Conservation (phyloP, 768 basidiomycete species). For the Suillus alpinus region DNA sequence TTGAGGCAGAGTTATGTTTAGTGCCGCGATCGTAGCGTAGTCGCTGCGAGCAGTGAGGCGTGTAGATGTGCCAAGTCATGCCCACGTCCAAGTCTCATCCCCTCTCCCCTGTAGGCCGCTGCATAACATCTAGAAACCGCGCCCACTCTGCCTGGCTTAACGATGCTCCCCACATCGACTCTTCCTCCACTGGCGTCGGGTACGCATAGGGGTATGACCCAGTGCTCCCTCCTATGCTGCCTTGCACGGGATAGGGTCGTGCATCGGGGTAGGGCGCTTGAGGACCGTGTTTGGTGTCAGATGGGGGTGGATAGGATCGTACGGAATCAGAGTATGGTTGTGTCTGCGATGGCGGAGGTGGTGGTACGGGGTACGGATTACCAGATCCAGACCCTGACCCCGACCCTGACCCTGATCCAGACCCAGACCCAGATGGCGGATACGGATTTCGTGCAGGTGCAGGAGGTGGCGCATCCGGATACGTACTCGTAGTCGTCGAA, state of each 20-base stretch:
- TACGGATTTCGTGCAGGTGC: constrained; percentile 24
- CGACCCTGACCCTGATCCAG: constrained; percentile 15
- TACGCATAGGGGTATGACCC: constrained; percentile 32
- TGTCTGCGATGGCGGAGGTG: constrained; percentile 7
- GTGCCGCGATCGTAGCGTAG: background rate
- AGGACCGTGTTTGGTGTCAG: background rate
- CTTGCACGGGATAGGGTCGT: background rate
- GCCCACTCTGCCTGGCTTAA: constrained; percentile 78
- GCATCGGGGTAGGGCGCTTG: background rate
- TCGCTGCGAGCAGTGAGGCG: background rate
- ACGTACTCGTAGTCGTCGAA: background rate
- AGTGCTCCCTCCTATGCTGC: background rate
- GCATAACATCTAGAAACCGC: constrained; percentile 62
- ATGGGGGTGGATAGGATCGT: background rate
- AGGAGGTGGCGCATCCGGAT: constrained; percentile 2
- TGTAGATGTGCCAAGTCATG: background rate
- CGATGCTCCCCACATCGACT: constrained; percentile 71
- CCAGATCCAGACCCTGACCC: constrained; percentile 15
- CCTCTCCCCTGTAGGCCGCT: constrained; percentile 39
- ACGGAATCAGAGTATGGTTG: constrained; percentile 8
- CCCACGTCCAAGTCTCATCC: background rate
- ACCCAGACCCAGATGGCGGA: constrained; percentile 16
- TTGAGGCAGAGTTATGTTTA: background rate
- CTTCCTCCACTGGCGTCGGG: constrained; percentile 50
- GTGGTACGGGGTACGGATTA: constrained; percentile 26